Evolutionary conservation across 805 yeast species (phyloP).

Genomic region (Saccharomycopsis capsularis): DNA sequence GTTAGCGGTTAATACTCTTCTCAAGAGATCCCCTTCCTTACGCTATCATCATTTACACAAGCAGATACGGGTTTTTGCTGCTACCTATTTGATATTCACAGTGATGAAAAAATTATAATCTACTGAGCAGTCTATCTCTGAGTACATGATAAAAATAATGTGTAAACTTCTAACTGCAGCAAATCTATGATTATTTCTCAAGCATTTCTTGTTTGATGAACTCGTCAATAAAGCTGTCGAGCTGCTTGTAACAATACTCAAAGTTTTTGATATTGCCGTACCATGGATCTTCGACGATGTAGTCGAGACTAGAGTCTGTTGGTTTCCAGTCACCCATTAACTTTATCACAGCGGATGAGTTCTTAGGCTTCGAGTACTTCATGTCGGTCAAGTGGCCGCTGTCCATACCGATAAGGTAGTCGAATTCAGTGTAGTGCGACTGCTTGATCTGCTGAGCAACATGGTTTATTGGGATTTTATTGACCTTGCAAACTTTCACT

Average conservation of each 20-base stretch:
- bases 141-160: too few species aligned
- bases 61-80: too few species aligned
- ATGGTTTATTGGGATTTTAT: constrained; percentile 14
- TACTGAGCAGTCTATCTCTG: too few species aligned
- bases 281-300: constrained; percentile 20
- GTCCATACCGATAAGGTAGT: constrained; percentile 18
- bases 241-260: constrained; percentile 14
- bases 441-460: constrained; percentile 7
- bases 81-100: too few species aligned
- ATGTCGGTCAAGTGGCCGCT: constrained; percentile 13
- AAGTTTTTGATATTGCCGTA: constrained; percentile 12
- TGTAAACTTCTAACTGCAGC: too few species aligned
- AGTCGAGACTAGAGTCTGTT: constrained; percentile 6
- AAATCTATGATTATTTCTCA: too few species aligned
- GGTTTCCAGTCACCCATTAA: constrained; percentile 19
- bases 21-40: too few species aligned
- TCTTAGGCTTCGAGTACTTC: constrained; percentile 7
- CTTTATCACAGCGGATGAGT: constrained; percentile 3
- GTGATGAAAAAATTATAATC: too few species aligned
- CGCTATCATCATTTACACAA: too few species aligned
- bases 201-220: constrained; percentile 12
- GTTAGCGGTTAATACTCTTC: too few species aligned
- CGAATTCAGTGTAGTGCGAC: constrained; percentile 7
- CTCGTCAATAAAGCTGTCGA: constrained; percentile 15
- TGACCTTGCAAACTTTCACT: constrained; percentile 5